Conservation (phyloP, 805 yeast genomes). For the Candida nemodendra region DNA sequence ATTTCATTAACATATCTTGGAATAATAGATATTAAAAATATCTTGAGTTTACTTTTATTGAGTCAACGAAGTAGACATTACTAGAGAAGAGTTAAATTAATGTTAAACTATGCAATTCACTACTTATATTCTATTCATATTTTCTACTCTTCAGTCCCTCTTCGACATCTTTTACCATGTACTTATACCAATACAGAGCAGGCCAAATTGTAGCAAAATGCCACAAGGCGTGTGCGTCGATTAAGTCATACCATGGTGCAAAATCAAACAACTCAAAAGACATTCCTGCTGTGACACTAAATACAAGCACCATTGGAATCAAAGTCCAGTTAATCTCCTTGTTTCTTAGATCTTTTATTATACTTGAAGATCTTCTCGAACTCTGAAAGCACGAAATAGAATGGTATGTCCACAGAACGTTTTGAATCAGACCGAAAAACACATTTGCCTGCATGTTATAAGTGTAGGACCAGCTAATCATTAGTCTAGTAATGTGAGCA, state of each 20-base stretch:
- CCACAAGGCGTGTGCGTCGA: constrained; percentile 96
- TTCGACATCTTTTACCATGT: constrained; percentile 46
- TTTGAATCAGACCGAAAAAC: constrained; percentile 72
- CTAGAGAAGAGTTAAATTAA: too few relatives aligned
- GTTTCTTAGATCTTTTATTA: constrained; percentile 25
- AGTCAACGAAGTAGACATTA: too few relatives aligned
- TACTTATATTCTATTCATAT: constrained; percentile 26
- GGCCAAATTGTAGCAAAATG: constrained; percentile 87
- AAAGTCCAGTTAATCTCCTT: constrained; percentile 41
- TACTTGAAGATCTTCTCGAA: constrained; percentile 13
- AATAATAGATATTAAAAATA: too few relatives aligned
- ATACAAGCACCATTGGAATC: constrained; percentile 52
- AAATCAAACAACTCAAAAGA: constrained; percentile 90
- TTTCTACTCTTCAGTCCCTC: constrained; percentile 29
- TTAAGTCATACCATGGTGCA: constrained; percentile 60
- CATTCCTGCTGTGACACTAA: constrained; percentile 68
- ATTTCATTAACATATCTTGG: too few relatives aligned
- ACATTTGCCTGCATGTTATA: constrained; percentile 94
- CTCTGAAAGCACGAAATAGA: constrained; percentile 32
- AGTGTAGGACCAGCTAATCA: constrained; percentile 81
- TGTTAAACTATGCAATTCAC: too few relatives aligned
- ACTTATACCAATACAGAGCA: constrained; percentile 68
- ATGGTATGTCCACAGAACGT: constrained; percentile 48
- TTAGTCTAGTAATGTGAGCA: constrained; percentile 64
- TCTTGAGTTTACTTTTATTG: too few relatives aligned